A percentile compares a stretch with the other conserved stretches of the same genome.
Evolutionary conservation across 2,329 filamentous ascomycete species (phyloP).

Genomic region (Juglanconis oblonga): DNA sequence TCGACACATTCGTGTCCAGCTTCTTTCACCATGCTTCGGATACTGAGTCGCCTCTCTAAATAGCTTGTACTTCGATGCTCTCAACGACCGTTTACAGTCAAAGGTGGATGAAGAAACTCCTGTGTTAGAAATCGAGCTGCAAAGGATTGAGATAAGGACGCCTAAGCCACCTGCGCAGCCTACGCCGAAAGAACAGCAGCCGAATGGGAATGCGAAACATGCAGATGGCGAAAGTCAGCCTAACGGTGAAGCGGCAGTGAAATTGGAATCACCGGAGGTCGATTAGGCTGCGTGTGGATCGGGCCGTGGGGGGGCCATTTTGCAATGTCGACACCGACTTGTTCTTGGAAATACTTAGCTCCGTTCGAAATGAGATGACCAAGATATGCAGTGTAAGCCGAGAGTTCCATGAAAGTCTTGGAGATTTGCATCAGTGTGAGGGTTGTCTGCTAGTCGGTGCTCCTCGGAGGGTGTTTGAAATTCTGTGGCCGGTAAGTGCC

Average conservation of each 20-base stretch:
- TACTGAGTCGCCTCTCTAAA: not conserved
- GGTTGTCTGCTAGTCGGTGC: too few species aligned
- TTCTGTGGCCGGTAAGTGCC: too few species aligned
- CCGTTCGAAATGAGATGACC: too few species aligned
- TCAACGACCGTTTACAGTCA: constrained; percentile 40
- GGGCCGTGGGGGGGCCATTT: too few species aligned
- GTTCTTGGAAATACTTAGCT: too few species aligned
- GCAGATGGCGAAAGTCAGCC: not conserved
- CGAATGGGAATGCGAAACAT: not conserved
- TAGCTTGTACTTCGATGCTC: constrained; percentile 42
- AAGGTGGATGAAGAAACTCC: constrained; percentile 46
- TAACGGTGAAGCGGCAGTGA: not conserved
- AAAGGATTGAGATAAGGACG: constrained; percentile 43
- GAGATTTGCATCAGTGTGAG: too few species aligned
- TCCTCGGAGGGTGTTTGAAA: too few species aligned
- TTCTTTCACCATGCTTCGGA: not conserved
- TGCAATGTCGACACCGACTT: too few species aligned
- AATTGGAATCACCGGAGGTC: constrained; percentile 13
- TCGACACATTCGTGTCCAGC: too few species aligned
- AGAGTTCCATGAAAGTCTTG: too few species aligned
- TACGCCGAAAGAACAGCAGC: not conserved
- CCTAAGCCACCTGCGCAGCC: not conserved
- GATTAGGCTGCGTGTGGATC: not conserved
- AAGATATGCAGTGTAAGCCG: too few species aligned
- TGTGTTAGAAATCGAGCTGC: constrained; percentile 54